phyloP scores from a whole-genome alignment of 768 basidiomycete species.

The Lactifluus subvellereus region DNA sequence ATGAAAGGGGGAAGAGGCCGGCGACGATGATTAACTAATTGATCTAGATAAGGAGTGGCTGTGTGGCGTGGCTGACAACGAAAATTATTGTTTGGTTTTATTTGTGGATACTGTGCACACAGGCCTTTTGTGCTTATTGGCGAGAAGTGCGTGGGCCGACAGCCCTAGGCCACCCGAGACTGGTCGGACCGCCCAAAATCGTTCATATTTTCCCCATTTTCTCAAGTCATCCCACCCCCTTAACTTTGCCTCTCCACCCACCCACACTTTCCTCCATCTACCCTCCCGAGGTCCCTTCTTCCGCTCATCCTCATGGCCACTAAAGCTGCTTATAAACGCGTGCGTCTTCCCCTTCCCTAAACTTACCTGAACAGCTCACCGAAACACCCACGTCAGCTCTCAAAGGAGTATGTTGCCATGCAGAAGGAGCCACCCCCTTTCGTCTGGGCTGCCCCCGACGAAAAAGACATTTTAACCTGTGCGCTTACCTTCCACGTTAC shows the following conservation, averaged over 20 bases:
- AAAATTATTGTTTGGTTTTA: neutral
- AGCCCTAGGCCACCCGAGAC: neutral
- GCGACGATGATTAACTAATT: slow-evolving; percentile 25
- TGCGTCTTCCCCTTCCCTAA: slow-evolving; percentile 31
- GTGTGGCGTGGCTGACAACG: neutral
- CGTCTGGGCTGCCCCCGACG: slow-evolving; percentile 91
- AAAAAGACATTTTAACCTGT: slow-evolving; percentile 97
- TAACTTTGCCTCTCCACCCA: neutral
- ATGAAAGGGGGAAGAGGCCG: slow-evolving; percentile 28
- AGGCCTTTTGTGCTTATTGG: no score
- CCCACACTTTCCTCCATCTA: neutral
- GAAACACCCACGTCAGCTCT: slow-evolving; percentile 43
- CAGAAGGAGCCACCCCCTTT: slow-evolving; percentile 93
- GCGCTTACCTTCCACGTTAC: slow-evolving; percentile 33
- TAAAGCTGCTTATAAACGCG: slow-evolving; percentile 84
- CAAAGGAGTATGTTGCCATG: slow-evolving; percentile 88
- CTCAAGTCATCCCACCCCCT: neutral
- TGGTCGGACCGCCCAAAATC: neutral
- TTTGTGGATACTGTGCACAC: neutral
- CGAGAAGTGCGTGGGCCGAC: no score
- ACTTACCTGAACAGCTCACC: slow-evolving; percentile 5
- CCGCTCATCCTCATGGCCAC: slow-evolving; percentile 53
- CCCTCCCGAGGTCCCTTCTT: neutral
- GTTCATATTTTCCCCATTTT: neutral
- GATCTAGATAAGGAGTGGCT: neutral